phyloP scores from a whole-genome alignment of 805 yeast species.

The Zygosaccharomyces kombuchaensis region DNA sequence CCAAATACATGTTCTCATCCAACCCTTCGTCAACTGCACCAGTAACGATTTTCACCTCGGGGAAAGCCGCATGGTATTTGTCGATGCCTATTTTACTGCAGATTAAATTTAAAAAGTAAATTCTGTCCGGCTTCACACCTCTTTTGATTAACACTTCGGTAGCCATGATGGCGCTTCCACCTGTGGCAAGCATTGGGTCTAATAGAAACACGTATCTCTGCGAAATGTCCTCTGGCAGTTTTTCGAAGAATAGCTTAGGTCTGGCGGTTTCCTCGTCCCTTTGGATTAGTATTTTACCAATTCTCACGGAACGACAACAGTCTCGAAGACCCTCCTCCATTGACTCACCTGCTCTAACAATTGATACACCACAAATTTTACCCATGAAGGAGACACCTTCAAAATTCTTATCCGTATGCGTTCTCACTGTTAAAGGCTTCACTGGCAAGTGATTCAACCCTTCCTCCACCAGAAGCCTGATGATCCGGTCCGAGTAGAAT shows the following conservation, averaged over 20 bases:
- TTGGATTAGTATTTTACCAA: slow-evolving; percentile 94
- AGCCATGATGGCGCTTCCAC: slow-evolving; percentile 97
- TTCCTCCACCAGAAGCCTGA: slow-evolving; percentile 88
- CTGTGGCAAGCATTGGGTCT: slow-evolving; percentile 98
- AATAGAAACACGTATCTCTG: slow-evolving; percentile 84
- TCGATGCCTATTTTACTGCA: slow-evolving; percentile 94
- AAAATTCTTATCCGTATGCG: slow-evolving; percentile 70
- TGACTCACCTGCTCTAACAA: slow-evolving; percentile 97
- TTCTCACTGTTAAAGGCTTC: slow-evolving; percentile 56
- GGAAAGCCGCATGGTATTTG: slow-evolving; percentile 72
- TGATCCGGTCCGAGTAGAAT: slow-evolving; percentile 92
- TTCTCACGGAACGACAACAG: slow-evolving; percentile 92
- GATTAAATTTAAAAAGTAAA: slow-evolving; percentile 82
- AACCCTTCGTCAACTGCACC: slow-evolving; percentile 89
- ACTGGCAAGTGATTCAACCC: slow-evolving; percentile 94
- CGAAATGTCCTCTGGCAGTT: slow-evolving; percentile 86
- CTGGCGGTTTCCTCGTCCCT: slow-evolving; percentile 96
- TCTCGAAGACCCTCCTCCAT: slow-evolving; percentile 99
- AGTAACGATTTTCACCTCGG: slow-evolving; percentile 82
- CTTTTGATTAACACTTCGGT: slow-evolving; percentile 81
- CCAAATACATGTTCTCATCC: slow-evolving; percentile 78
- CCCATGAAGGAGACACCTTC: slow-evolving; percentile 82
- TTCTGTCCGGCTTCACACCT: slow-evolving; percentile 85
- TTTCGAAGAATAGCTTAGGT: slow-evolving; percentile 89
- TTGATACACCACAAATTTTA: slow-evolving; percentile 95